Evolutionary conservation across 306 rosid species (phyloP), one percentile per base, ranked within the genome.

Genomic region (Lotus japonicus): DNA sequence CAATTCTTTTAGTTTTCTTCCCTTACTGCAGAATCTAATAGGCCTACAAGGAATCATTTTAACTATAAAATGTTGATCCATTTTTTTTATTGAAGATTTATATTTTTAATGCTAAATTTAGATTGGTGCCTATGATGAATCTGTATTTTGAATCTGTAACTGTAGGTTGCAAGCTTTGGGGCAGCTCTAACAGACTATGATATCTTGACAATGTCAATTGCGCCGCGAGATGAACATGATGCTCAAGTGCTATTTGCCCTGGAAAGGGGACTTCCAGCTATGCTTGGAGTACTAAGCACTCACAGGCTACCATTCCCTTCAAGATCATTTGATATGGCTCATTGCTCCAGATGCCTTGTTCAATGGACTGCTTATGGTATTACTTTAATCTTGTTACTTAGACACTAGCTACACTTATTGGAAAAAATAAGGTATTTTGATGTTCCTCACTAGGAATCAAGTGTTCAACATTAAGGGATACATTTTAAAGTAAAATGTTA

Each of bases 211-310:
- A 64, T 85, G 90, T 85, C 90, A 21, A 13, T 85, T 7, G 90
- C 90, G 4, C 90, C 90, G 0, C 76, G 78, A 23, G 90, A 85
- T 72, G 78, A 70, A 48, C 90, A 85, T 51, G 79, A 75, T 56
- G 80, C 77, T 60, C 90, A 85, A 72, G 85, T 85, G 48, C 70
- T 41, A 49, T 83, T 85, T 75, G 87, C 87, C 11, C 50, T 85
- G 31, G 90, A 85, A 83, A 85, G 90, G 62, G 90, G 90, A 42
- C 85, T 85, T 55, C 87, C 90, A 10, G 90, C 90, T 15, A 77
- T 85, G 78, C 83, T 85, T 77, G 87, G 82, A 53, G 82, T 85
- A 7, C 60, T 85, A 17, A 80, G 90, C 80, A 73, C 33, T 74
- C 74, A 82, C 36, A 83, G 86, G 38, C 68, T 83, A 18, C 68